Conservation (phyloP, 495 filamentous ascomycete species). For the Penicillium pulvis region DNA sequence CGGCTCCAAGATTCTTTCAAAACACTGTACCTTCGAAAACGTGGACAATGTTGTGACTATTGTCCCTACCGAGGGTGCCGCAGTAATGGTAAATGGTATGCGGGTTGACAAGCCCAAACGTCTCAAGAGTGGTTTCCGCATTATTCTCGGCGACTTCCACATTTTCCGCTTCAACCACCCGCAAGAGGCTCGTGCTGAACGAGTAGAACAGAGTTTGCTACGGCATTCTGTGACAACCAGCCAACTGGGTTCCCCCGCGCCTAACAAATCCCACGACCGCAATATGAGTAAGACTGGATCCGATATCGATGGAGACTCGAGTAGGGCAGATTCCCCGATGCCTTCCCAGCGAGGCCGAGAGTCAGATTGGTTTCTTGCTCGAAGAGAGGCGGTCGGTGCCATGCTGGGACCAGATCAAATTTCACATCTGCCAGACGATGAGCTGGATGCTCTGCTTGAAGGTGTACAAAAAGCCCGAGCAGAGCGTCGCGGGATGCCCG, state of each 20-base stretch:
- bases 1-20: slow-evolving; percentile 85
- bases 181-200: slow-evolving; percentile 89
- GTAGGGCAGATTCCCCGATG: slow-evolving; percentile 78
- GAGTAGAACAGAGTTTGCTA: slow-evolving; percentile 84
- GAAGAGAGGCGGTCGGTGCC: slow-evolving; percentile 86
- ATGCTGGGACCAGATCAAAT: slow-evolving; percentile 93
- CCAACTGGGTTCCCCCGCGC: slow-evolving; percentile 73
- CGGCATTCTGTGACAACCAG: slow-evolving; percentile 85
- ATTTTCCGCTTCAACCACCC: slow-evolving; percentile 99
- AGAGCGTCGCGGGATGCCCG: slow-evolving; percentile 69
- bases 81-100: slow-evolving; percentile 96
- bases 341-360: slow-evolving; percentile 69
- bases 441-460: slow-evolving; percentile 91
- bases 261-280: slow-evolving; percentile 73
- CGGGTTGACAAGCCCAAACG: slow-evolving; percentile 80
- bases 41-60: slow-evolving; percentile 88
- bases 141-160: slow-evolving; percentile 97
- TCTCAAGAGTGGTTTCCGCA: slow-evolving; percentile 86
- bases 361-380: slow-evolving; percentile 94
- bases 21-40: slow-evolving; percentile 94
- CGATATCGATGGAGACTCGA: slow-evolving; percentile 68
- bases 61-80: slow-evolving; percentile 83
- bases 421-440: slow-evolving; percentile 84
- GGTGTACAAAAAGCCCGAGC: slow-evolving; percentile 89
- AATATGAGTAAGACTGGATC: slow-evolving; percentile 71